A percentile compares a stretch with the other conserved stretches of the same genome.
Evolutionary conservation across 352 stramenopile species (phyloP).

Genomic region (Phytophthora uliginosa): DNA sequence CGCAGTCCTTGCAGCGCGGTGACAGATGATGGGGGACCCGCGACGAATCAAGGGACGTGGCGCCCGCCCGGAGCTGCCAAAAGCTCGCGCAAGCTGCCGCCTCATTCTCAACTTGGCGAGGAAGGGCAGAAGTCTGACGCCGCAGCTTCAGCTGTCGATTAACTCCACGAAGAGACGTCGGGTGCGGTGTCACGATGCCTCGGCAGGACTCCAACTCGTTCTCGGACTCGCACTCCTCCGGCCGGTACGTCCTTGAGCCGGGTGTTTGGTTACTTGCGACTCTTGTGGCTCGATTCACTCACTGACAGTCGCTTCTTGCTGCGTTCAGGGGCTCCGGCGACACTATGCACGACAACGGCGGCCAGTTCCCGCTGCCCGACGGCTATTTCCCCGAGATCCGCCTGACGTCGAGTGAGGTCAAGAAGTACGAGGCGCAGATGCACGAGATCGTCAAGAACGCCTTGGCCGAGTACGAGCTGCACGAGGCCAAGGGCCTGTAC

Average conservation of each 20-base stretch:
- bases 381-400: slow-evolving; percentile 51
- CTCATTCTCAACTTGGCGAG: slow-evolving; percentile 40
- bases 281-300: slow-evolving; percentile 5
- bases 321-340: slow-evolving; percentile 16
- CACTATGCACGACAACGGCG: slow-evolving; percentile 36
- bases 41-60: slow-evolving; percentile 33
- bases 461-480: slow-evolving; percentile 49
- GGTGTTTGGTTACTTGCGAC: neutral
- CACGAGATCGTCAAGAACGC: slow-evolving; percentile 51
- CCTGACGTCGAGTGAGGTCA: slow-evolving; percentile 36
- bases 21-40: too few species aligned
- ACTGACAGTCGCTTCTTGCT: slow-evolving; percentile 9
- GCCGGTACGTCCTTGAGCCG: slow-evolving; percentile 18
- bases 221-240: slow-evolving; percentile 30
- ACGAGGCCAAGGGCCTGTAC: slow-evolving; percentile 45
- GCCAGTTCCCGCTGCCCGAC: slow-evolving; percentile 52
- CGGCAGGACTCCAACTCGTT: slow-evolving; percentile 14
- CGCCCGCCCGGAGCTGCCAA: neutral
- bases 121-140: slow-evolving; percentile 7
- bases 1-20: slow-evolving; percentile 11
- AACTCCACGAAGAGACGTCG: slow-evolving; percentile 16
- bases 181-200: slow-evolving; percentile 17
- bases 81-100: slow-evolving; percentile 2
- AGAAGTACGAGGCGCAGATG: slow-evolving; percentile 48
- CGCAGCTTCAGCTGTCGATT: neutral